Conservation (phyloP, 352 stramenopile species). For the Achlya hypogyna region DNA sequence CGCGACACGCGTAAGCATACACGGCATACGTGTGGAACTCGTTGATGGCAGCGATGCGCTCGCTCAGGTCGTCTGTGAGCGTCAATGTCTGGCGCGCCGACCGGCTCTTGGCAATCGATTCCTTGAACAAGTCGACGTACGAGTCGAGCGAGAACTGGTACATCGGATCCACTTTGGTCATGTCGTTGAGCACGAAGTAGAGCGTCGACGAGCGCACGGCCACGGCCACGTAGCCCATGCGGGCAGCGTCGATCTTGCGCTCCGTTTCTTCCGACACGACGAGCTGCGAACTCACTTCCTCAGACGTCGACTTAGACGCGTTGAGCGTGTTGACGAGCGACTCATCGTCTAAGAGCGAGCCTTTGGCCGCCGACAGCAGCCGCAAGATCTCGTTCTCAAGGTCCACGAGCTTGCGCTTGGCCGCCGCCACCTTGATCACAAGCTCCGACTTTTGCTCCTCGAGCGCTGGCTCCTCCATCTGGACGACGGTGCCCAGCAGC, state of each 20-base stretch:
- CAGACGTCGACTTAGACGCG: conserved; percentile 90
- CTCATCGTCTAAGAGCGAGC: conserved; percentile 91
- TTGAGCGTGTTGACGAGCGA: conserved; percentile 92
- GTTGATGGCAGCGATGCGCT: conserved; percentile 90
- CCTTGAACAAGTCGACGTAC: conserved; percentile 92
- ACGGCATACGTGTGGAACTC: conserved; percentile 93
- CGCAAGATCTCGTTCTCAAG: conserved; percentile 94
- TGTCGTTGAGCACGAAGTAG: conserved; percentile 95
- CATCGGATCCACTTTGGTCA: conserved; percentile 93
- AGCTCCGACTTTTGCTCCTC: conserved; percentile 93
- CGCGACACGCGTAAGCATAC: conserved; percentile 92
- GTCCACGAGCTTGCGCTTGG: conserved; percentile 93
- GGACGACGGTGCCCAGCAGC: conserved; percentile 90
- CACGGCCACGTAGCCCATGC: conserved; percentile 89
- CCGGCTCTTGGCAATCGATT: conserved; percentile 85
- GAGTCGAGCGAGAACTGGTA: conserved; percentile 95
- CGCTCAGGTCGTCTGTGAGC: conserved; percentile 72
- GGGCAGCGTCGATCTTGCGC: conserved; percentile 90
- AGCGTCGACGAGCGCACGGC: conserved; percentile 89
- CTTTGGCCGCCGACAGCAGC: conserved; percentile 85
- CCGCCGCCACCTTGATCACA: conserved; percentile 83
- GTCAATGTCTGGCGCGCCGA: conserved; percentile 72
- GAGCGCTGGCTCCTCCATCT: conserved; percentile 89
- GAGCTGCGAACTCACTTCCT: conserved; percentile 90
- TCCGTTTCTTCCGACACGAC: conserved; percentile 91